phyloP scores from a whole-genome alignment of 495 filamentous ascomycete species.

The Neurospora hispaniola region DNA sequence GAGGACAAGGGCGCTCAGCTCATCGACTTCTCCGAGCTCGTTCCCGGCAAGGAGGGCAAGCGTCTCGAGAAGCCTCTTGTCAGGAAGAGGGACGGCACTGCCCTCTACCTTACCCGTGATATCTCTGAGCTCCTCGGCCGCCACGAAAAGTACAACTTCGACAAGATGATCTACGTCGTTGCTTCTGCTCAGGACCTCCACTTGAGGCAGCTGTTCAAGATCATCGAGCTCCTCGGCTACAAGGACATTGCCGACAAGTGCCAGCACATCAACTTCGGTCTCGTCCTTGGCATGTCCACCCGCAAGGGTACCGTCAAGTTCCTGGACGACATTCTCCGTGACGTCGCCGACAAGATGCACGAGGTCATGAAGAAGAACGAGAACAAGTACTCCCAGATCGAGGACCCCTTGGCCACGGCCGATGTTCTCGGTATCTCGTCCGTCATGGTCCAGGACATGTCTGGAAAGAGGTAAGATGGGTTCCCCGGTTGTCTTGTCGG shows the following conservation, averaged over 20 bases:
- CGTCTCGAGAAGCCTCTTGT: conserved; percentile 46
- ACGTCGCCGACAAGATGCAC: conserved; percentile 54
- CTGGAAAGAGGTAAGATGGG: conserved; percentile 44
- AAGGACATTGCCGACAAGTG: conserved; percentile 46
- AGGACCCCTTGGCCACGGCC: conserved; percentile 41
- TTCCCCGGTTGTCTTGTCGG: background rate
- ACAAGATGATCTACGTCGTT: conserved; percentile 61
- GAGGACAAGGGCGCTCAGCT: conserved; percentile 82
- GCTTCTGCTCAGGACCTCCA: conserved; percentile 51
- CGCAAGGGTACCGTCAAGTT: conserved; percentile 46
- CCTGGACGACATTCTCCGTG: conserved; percentile 51
- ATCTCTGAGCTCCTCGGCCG: conserved; percentile 51
- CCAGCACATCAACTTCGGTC: conserved; percentile 54
- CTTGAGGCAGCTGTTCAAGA: conserved; percentile 54
- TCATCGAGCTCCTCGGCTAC: conserved; percentile 48
- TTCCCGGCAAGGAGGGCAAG: conserved; percentile 47
- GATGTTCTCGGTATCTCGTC: conserved; percentile 51
- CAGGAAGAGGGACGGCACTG: conserved; percentile 51
- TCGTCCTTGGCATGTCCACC: conserved; percentile 53
- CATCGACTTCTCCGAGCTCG: conserved; percentile 74
- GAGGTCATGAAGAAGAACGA: conserved; percentile 54
- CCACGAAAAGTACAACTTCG: conserved; percentile 52
- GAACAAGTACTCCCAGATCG: conserved; percentile 49
- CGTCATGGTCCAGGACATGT: conserved; percentile 59
- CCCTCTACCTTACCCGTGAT: conserved; percentile 55